Base-by-base conservation (phyloP, 2,329 filamentous ascomycete species). In the Colletotrichum sp. region DNA sequence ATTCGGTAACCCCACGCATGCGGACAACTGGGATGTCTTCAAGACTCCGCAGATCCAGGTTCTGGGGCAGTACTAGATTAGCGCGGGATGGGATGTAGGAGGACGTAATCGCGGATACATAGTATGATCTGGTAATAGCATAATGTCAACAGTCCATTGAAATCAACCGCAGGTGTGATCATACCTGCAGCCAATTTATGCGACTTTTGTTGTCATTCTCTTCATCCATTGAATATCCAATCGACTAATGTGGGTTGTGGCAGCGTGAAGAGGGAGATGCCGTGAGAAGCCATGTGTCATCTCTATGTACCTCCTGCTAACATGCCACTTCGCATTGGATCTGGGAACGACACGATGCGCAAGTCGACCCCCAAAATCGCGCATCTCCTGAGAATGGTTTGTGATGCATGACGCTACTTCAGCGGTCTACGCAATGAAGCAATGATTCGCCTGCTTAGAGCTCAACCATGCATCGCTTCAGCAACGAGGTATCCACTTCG, bases 11-110 rank as follows among this genome's bases (percentile, higher is more conserved):
- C 85, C 84, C 0, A 79, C 82, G 3, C 81, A 86, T n/a, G 82
- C 85, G 2, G 84, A 83, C 57, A 85, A 87, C 70, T 87, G 85
- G 86, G 85, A 87, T 57, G 78, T 86, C 60, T 84, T 84, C 82
- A 78, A 77, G 66, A 72, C 81, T 12, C 80, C 82, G 10, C 80
- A 81, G 61, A 81, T 87, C 72, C 80, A 82, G 72, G 80, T 87
- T 12, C 68, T 77, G 12, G 79, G 79, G 7, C 48, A 79, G 39
- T 80, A 80, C 72, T 79, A 79, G 67, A 9, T 13, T 18, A 13
- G 4, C 15, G 16, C 15, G 3, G 6, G 26, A 7, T 13, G 10
- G 4, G n/a, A 69, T 32, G 30, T 10, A 59, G 21, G 43, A 7
- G 21, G 18, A 48, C n/a, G 34, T 43, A 48, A 60, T 59, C 16